Conservation (phyloP, 495 filamentous ascomycete species). For the Aspergillus diversus region DNA sequence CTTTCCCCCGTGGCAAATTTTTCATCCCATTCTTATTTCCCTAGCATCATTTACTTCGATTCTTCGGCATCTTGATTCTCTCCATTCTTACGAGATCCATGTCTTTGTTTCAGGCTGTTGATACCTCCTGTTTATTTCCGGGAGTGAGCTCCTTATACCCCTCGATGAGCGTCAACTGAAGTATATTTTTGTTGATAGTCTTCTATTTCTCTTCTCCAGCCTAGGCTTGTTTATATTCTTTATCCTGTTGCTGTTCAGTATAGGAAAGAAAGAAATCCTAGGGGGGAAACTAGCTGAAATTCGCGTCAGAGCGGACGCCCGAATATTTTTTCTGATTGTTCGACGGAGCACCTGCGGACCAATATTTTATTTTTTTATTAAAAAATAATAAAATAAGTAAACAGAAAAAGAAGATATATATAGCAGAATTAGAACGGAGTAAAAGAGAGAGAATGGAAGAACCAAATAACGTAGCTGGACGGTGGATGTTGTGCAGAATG, state of each 20-base stretch:
- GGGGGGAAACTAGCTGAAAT: background rate
- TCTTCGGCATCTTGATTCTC: slow-evolving; percentile 17
- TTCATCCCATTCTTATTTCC: too few species aligned
- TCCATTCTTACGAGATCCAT: slow-evolving; percentile 21
- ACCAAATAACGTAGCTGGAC: too few species aligned
- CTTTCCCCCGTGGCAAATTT: too few species aligned
- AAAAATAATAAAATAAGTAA: too few species aligned
- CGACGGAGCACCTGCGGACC: too few species aligned
- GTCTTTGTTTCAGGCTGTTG: slow-evolving; percentile 21
- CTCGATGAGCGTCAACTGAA: background rate
- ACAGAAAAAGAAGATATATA: too few species aligned
- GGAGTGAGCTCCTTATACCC: background rate
- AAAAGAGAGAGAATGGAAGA: too few species aligned
- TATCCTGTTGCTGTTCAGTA: background rate
- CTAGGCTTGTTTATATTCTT: background rate
- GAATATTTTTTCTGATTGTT: too few species aligned
- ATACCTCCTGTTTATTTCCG: slow-evolving; percentile 25
- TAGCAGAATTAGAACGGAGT: too few species aligned
- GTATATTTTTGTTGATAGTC: slow-evolving; percentile 3
- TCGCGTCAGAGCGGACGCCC: background rate
- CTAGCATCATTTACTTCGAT: slow-evolving; percentile 8
- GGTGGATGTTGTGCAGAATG: too few species aligned
- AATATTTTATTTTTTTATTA: too few species aligned
- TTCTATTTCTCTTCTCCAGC: background rate
- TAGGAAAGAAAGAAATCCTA: background rate